These are phyloP conservation scores for Talaromyces sp. DNA, from an alignment of 2,329 filamentous ascomycete species.

Conservation along the genomic window DNA sequence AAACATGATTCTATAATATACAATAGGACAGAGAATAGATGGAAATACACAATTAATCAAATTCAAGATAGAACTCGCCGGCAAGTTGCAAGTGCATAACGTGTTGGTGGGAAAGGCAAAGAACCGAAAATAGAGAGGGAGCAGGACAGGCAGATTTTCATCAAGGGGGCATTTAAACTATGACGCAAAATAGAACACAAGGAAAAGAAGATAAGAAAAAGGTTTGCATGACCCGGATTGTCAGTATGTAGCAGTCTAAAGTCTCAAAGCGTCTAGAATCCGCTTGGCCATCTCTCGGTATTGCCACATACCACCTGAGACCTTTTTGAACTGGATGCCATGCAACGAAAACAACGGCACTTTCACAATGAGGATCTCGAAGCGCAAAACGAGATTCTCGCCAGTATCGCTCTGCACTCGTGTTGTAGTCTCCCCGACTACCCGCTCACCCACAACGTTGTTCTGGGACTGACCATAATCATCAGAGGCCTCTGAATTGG, in stretches of 20 bases:
- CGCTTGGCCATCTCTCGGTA: conserved; percentile 98
- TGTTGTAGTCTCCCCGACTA: conserved; percentile 83
- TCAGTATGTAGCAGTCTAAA: conserved; percentile 48
- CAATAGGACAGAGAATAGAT: conserved; percentile 19
- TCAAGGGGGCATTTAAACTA: conserved; percentile 4
- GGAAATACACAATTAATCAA: not conserved
- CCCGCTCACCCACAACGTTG: conserved; percentile 52
- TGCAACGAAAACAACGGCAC: conserved; percentile 89
- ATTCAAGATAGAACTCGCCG: not conserved
- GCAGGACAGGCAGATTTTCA: conserved; percentile 4
- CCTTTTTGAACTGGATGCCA: conserved; percentile 96
- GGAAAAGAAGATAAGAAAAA: not conserved
- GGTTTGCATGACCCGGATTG: not conserved
- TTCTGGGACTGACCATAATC: conserved; percentile 58
- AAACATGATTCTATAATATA: conserved; percentile 17
- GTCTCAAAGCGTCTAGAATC: conserved; percentile 78
- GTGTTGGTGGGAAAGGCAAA: not conserved
- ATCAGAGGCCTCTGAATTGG: conserved; percentile 81
- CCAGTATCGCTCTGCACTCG: conserved; percentile 88
- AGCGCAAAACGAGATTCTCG: conserved; percentile 77
- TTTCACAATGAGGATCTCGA: conserved; percentile 97
- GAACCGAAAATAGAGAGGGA: conserved; percentile 11
- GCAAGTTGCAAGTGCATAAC: not conserved
- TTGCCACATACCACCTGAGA: conserved; percentile 94
- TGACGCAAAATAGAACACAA: not conserved